Conservation (phyloP, 768 basidiomycete species). For the Floccularia luteovirens region DNA sequence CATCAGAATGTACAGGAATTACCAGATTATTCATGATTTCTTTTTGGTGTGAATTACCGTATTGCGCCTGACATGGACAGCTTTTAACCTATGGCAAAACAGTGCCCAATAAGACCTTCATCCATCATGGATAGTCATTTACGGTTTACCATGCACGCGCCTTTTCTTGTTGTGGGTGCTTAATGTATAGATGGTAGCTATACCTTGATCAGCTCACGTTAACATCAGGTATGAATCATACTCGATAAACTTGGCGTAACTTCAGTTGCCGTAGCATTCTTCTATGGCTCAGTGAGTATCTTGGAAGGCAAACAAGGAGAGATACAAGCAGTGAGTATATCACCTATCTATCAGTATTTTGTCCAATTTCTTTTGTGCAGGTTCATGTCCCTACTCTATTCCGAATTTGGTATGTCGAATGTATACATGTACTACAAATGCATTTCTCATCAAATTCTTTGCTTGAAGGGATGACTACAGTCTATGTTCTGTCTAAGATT, state of each 20-base stretch:
- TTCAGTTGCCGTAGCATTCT: slow-evolving; percentile 38
- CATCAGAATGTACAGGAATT: too few relatives aligned
- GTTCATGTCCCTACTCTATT: slow-evolving; percentile 68
- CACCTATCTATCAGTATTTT: not conserved
- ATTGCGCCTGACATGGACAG: too few relatives aligned
- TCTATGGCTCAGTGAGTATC: slow-evolving; percentile 69
- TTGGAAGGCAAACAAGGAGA: slow-evolving; percentile 65
- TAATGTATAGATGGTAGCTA: slow-evolving; percentile 36
- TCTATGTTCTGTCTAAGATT: slow-evolving; percentile 73
- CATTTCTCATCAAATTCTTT: not conserved
- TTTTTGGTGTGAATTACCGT: too few relatives aligned
- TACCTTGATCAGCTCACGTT: slow-evolving; percentile 77
- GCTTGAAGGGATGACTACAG: slow-evolving; percentile 57
- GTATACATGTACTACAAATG: not conserved
- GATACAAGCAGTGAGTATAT: slow-evolving; percentile 30
- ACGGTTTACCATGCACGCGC: slow-evolving; percentile 16
- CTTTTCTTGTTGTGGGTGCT: not conserved
- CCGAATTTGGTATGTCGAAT: slow-evolving; percentile 56
- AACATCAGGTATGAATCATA: slow-evolving; percentile 47
- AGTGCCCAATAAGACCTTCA: too few relatives aligned
- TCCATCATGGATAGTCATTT: too few relatives aligned
- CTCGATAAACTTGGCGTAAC: not conserved
- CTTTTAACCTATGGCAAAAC: too few relatives aligned
- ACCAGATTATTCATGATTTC: too few relatives aligned
- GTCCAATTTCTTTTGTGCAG: slow-evolving; percentile 19